These are phyloP conservation scores for Xylaria sp. DNA, from an alignment of 495 filamentous ascomycete genomes.

Conservation along the genomic window DNA sequence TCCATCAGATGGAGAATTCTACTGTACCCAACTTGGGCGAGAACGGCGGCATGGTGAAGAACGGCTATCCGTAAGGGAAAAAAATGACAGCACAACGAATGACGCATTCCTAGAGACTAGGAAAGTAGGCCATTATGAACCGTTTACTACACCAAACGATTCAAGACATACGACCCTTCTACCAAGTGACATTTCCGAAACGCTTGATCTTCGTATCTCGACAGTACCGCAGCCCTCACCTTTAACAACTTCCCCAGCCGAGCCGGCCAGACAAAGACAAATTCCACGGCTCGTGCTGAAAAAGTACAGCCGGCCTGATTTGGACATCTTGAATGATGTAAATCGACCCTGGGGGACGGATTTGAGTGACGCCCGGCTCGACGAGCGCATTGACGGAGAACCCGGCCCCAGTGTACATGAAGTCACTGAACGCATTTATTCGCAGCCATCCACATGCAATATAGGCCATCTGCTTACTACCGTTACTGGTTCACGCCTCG, in stretches of 20 bases:
- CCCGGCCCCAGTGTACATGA: not conserved
- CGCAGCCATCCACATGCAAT: not conserved
- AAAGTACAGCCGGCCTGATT: not conserved
- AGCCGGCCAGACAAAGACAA: not conserved
- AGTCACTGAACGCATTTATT: not conserved
- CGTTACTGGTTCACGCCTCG: not conserved
- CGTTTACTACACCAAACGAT: not conserved
- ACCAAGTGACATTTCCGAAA: not conserved
- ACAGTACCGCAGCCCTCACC: not conserved
- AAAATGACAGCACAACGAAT: not conserved
- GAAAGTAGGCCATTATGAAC: slow-evolving; percentile 4
- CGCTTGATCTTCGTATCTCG: not conserved
- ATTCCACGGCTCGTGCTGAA: not conserved
- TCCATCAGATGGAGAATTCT: fast-evolving
- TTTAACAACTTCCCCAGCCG: not conserved
- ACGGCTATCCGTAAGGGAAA: not conserved
- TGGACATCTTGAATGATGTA: not conserved
- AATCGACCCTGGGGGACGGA: not conserved
- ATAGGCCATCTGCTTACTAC: not conserved
- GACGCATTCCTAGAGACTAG: not conserved
- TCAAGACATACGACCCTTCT: not conserved
- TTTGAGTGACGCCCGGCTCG: fast-evolving
- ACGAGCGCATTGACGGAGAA: not conserved
- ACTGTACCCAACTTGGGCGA: not conserved
- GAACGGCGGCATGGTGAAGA: not conserved